These are phyloP conservation scores for Nitzschia sp. DNA, from an alignment of 108 stramenopile genomes.

Conservation along the genomic window DNA sequence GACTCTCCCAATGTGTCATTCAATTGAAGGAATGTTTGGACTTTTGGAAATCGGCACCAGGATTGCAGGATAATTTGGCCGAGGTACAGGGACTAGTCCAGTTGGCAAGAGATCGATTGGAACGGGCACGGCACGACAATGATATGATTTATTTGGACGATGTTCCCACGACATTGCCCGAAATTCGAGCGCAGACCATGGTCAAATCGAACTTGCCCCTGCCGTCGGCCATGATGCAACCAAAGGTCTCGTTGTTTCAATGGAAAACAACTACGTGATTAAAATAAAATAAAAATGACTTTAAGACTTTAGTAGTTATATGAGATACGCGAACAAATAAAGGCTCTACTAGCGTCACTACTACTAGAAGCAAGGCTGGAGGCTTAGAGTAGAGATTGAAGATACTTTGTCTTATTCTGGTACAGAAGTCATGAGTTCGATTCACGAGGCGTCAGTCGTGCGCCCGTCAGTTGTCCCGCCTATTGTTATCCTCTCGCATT, in stretches of 20 bases:
- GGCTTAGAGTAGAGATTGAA: too few relatives aligned
- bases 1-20: slow-evolving; percentile 20
- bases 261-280: background rate
- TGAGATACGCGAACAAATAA: too few relatives aligned
- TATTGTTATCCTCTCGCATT: too few relatives aligned
- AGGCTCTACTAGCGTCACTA: too few relatives aligned
- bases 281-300: too few relatives aligned
- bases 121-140: slow-evolving; percentile 43
- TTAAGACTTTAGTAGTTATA: too few relatives aligned
- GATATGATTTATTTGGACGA: slow-evolving; percentile 42
- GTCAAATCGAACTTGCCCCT: slow-evolving; percentile 37
- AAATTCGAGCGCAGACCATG: slow-evolving; percentile 40
- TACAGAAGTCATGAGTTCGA: too few relatives aligned
- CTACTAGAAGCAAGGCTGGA: too few relatives aligned
- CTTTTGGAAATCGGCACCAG: slow-evolving; percentile 23
- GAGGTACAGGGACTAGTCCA: slow-evolving; percentile 11
- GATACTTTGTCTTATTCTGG: too few relatives aligned
- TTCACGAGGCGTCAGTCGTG: too few relatives aligned
- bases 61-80: background rate
- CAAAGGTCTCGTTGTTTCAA: slow-evolving; percentile 34
- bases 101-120: slow-evolving; percentile 34
- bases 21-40: slow-evolving; percentile 23
- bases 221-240: slow-evolving; percentile 34
- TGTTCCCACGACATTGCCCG: slow-evolving; percentile 32
- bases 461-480: too few relatives aligned